Percentiles rank a stretch among this genome's conserved stretches.
Evolutionary conservation across 2,329 filamentous ascomycete genomes (phyloP).

Genomic region (Thyridium curvatum): DNA sequence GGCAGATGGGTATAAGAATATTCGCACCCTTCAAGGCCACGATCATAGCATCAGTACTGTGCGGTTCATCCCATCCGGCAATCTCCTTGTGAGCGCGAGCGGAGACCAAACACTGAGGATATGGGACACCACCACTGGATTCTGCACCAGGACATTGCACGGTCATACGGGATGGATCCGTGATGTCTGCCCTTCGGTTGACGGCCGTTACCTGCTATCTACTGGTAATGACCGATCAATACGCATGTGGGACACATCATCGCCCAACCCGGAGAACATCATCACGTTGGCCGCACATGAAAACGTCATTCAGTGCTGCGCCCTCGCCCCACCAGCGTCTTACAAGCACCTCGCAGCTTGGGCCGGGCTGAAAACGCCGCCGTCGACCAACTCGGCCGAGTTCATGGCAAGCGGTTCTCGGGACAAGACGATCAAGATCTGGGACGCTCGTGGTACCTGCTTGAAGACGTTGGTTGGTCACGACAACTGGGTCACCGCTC

Average conservation of each 20-base stretch:
- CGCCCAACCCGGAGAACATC: slow-evolving; percentile 63
- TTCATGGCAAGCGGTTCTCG: slow-evolving; percentile 84
- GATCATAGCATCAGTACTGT: slow-evolving; percentile 88
- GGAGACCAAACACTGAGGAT: slow-evolving; percentile 79
- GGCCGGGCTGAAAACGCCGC: slow-evolving; percentile 78
- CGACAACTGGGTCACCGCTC: slow-evolving; percentile 85
- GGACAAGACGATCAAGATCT: slow-evolving; percentile 86
- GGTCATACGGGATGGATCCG: slow-evolving; percentile 91
- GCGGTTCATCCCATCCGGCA: slow-evolving; percentile 81
- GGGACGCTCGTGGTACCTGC: slow-evolving; percentile 78
- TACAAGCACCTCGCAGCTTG: slow-evolving; percentile 73
- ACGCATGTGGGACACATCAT: slow-evolving; percentile 77
- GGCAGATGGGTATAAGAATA: slow-evolving; percentile 89
- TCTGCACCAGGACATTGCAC: slow-evolving; percentile 82
- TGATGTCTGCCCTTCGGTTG: slow-evolving; percentile 73
- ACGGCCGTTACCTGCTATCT: slow-evolving; percentile 78
- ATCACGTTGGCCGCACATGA: slow-evolving; percentile 81
- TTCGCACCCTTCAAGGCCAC: slow-evolving; percentile 82
- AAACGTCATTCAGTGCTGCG: slow-evolving; percentile 78
- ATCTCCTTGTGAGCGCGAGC: slow-evolving; percentile 79
- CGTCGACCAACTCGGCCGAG: slow-evolving; percentile 70
- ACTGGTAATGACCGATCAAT: slow-evolving; percentile 77
- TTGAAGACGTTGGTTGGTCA: slow-evolving; percentile 82
- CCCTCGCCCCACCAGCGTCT: slow-evolving; percentile 71
- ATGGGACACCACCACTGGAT: slow-evolving; percentile 91